Evolutionary conservation across 129 eudicot genomes (phyloP), one percentile per base, ranked within the genome.

Genomic region (Dittrichia graveolens): DNA sequence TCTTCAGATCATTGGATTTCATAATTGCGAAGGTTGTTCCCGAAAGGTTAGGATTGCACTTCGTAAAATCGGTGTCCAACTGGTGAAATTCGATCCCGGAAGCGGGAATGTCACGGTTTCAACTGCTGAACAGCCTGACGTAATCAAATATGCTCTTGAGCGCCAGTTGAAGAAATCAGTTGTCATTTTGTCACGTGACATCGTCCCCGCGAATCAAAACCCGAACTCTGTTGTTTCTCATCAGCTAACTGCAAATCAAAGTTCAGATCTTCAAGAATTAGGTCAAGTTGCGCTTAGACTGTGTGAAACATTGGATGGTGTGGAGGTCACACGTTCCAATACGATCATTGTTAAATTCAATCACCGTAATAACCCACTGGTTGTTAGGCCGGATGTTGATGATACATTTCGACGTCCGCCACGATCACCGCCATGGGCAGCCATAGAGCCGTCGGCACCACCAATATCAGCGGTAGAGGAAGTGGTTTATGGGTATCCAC

Each of bases 11-110:
- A 13, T 16, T 5, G 42, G 61, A 4, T 73, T 61, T 47, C 61
- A 73, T 61, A 61, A 73, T 70, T 73, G 78, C 24, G 8, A 61
- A 3, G 78, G 78, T 48, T 73, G 78, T 48, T 4, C 61, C 10
- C 18, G 42, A 61, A 73, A 48, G 14, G 78, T 61, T 42, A 38
- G 8, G 38, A 48, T 0, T 8, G 61, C 70, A 3, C 8, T 61
- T 5, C 40, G 42, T 5, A 73, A 8, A 48, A 47, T 73, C 7
- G 69, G 69, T 6, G 61, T 73, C 6, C 24, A 40, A 1, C 18
- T 73, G 15, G 52, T 61, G 34, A 13, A 39, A 37, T 54, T 73
- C 13, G 70, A 61, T 13, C 62, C 40, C 0, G 70, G 47, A 74
- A 74, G 14, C 18, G 62, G 63, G 43, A 49, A 18, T 1, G 62